A percentile compares a stretch with the other conserved stretches of the same genome.
phyloP scores from a whole-genome alignment of 2,329 filamentous ascomycete species.

The Trichophyton schoenleinii region DNA sequence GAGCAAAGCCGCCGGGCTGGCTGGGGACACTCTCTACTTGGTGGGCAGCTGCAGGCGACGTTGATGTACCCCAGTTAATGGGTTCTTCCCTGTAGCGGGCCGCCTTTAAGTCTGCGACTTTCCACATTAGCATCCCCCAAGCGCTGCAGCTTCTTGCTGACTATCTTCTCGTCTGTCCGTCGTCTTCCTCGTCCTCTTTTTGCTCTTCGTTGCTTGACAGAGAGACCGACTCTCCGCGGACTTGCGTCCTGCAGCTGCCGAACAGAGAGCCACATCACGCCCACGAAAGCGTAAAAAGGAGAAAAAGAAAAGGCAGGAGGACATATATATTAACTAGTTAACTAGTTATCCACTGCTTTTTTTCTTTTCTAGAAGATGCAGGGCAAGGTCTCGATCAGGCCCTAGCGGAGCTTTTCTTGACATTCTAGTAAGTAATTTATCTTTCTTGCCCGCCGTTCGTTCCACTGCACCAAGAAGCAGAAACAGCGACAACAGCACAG shows the following conservation, averaged over 20 bases:
- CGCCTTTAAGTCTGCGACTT: neutral
- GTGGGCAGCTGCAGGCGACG: neutral
- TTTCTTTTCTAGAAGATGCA: neutral
- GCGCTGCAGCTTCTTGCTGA: neutral
- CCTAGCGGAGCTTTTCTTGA: constrained; percentile 1
- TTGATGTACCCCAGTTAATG: neutral
- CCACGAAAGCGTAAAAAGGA: neutral
- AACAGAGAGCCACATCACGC: neutral
- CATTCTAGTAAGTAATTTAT: neutral
- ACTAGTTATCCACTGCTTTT: neutral
- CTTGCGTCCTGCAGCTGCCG: neutral
- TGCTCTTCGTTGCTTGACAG: too few relatives aligned
- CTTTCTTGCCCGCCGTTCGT: neutral
- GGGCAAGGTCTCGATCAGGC: neutral
- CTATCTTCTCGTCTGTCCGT: neutral
- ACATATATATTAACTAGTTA: neutral
- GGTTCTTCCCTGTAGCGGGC: neutral
- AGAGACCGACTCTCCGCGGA: neutral
- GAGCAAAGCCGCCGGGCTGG: neutral
- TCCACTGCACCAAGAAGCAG: neutral
- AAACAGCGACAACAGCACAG: neutral
- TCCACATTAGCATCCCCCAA: neutral
- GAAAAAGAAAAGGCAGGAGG: neutral
- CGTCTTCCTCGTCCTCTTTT: too few relatives aligned
- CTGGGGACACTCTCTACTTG: neutral